Base-by-base conservation (phyloP, 768 basidiomycete genomes). In the Calocera viscosa region DNA sequence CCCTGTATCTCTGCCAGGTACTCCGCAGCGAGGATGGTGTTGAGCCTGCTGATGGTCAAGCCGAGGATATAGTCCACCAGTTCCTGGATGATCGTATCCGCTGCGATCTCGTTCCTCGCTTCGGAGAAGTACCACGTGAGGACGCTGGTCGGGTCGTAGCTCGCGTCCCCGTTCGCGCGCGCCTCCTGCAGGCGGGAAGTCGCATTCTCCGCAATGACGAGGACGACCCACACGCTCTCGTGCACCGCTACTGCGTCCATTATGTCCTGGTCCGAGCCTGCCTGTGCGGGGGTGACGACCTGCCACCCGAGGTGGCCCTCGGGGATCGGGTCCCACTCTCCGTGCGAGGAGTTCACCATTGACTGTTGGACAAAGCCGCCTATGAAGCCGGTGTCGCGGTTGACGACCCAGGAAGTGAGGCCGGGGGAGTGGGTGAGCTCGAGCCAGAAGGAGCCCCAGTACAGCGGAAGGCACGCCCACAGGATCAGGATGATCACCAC, bases 81-180 rank as follows among this genome's bases (percentile, higher is more conserved):
- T 5, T 80, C 80, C 19, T 79, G 70, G 65, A 81, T 70, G 68
- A 76, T 80, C 66, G 72, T 79, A 10, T 74, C 76, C 10, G 75
- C 71, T 1, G 80, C 80, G 17, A 75, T 74, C 70, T 81, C 80
- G 49, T 79, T 75, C 17, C 81, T 73, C 14, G 77, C 80, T 70
- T 80, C 79, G n/a, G 75, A 69, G 70, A 80, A 82, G 67, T 75
- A 78, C n/a, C 78, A 75, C 2, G 74, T 71, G 49, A 80, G 76
- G 8, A 77, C 78, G 2, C 67, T 67, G 0, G 66, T 66, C 0
- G 78, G 77, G 66, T 79, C 73, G 67, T 80, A 82, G 5, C 73
- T 65, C 8, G 73, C 28, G 66, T 79, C 72, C 10, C 81, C 81
- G 65, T 68, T 78, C 35, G 71, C 70, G 14, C 80, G 72, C 14